These are phyloP conservation scores for Aureococcus anophagefferens DNA, from an alignment of 108 stramenopile genomes.

Conservation along the genomic window DNA sequence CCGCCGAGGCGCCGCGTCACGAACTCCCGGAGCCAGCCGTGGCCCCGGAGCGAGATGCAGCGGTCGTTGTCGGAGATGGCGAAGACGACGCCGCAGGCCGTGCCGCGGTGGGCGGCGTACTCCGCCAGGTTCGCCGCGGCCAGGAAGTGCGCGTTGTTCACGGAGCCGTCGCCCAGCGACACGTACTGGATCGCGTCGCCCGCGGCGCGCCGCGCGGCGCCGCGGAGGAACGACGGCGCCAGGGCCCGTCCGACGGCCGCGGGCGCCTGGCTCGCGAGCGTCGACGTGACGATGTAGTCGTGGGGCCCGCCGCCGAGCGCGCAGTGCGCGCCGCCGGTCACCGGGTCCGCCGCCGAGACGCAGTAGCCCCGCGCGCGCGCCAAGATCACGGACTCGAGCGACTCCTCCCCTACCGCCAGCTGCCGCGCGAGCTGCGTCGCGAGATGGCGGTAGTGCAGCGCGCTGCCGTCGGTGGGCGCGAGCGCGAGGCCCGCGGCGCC, in stretches of 20 bases:
- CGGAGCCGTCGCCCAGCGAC: conserved; percentile 68
- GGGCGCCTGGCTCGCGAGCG: conserved; percentile 69
- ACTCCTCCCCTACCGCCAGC: conserved; percentile 19
- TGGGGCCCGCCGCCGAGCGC: conserved; percentile 48
- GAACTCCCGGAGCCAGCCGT: conserved; percentile 34
- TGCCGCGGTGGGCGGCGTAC: conserved; percentile 51
- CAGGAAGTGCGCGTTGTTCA: conserved; percentile 72
- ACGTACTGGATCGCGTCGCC: conserved; percentile 45
- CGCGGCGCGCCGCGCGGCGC: conserved; percentile 7
- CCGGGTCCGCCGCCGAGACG: conserved; percentile 61
- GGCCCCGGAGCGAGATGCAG: conserved; percentile 55
- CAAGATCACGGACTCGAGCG: conserved; percentile 51
- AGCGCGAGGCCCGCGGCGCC: conserved; percentile 42
- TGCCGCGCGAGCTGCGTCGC: conserved; percentile 53
- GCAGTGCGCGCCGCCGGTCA: conserved; percentile 72
- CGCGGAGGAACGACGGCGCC: conserved; percentile 50
- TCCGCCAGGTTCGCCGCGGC: conserved; percentile 57
- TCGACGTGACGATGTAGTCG: conserved; percentile 41
- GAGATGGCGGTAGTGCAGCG: conserved; percentile 73
- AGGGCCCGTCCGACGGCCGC: conserved; percentile 71
- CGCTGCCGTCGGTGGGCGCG: conserved; percentile 39
- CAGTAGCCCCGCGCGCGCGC: conserved; percentile 65
- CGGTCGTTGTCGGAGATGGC: conserved; percentile 69
- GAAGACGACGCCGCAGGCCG: conserved; percentile 67
- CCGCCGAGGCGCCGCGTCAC: background rate